A percentile compares a stretch with the other conserved stretches of the same genome.
phyloP scores from a whole-genome alignment of 441 rosid species.

The Erysimum pusillum region DNA sequence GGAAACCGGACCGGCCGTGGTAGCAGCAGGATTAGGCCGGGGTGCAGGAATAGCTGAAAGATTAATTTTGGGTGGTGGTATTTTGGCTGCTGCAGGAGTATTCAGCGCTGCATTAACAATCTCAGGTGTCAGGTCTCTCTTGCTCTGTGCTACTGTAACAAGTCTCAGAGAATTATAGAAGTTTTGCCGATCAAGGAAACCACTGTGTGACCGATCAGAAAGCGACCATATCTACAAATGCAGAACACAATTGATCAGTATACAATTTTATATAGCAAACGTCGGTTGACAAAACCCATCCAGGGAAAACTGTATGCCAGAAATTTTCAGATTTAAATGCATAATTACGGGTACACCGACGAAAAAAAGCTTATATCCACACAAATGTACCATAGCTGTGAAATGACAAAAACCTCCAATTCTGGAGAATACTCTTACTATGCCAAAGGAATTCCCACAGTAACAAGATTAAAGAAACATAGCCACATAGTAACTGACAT shows the following conservation, averaged over 20 bases:
- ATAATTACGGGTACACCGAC: constrained; percentile 3
- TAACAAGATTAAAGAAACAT: constrained; percentile 6
- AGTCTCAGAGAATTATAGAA: constrained; percentile 88
- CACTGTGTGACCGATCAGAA: constrained; percentile 78
- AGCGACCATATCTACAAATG: constrained; percentile 79
- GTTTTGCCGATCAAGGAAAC: constrained; percentile 85
- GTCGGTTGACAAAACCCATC: not conserved
- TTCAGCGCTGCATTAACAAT: constrained; percentile 92
- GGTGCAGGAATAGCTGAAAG: constrained; percentile 61
- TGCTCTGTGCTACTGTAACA: constrained; percentile 95
- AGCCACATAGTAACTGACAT: constrained; percentile 7
- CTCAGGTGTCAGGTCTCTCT: constrained; percentile 90
- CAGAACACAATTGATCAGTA: constrained; percentile 37
- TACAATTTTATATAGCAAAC: not conserved
- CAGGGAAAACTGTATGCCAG: not conserved
- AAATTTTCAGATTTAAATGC: constrained; percentile 17
- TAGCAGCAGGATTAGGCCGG: constrained; percentile 55
- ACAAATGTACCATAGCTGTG: constrained; percentile 4
- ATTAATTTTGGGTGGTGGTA: constrained; percentile 89
- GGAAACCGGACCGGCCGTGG: constrained; percentile 52
- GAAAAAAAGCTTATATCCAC: constrained; percentile 20
- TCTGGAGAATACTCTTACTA: constrained; percentile 3
- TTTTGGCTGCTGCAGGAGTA: constrained; percentile 94
- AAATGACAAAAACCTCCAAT: not conserved
- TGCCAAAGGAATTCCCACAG: not conserved